Base-by-base conservation (phyloP, 2,329 filamentous ascomycete species). In the Fusarium concolor region DNA sequence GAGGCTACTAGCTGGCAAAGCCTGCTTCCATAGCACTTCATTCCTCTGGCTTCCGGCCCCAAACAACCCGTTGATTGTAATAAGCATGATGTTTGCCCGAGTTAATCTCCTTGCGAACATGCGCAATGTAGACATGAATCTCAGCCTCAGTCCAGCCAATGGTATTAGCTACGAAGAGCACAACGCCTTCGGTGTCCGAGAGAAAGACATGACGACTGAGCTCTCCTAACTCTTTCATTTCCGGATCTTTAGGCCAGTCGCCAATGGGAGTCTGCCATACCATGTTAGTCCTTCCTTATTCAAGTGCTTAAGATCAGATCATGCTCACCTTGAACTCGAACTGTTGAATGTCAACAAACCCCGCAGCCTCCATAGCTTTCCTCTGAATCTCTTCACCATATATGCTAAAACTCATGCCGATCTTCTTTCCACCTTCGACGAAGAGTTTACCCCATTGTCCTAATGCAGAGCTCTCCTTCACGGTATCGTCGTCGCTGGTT, bases 81-180 rank as follows among this genome's bases (percentile, higher is more conserved):
- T 62, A 62, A 2, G 58, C 45, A 31, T 62, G 58, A 0, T 55
- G 28, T 5, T 62, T 62, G 0, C 58, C 58, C 0, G 58, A 62
- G 2, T 62, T 14, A 14, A 62, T 42, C 28, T 62, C 58, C 10
- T 15, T 28, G 3, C 58, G 57, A 18, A 33, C 46, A 18, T 62
- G 58, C 4, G 58, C 58, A 26, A 62, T 46, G 14, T 20, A 62
- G 6, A 62, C 46, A 6, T 62, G 58, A 1, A 62, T 45, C 14
- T 62, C 46, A 0, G 56, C 35, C 14, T 61, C 58, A 2, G 28
- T 24, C 58, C 58, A 62, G 2, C 58, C 58, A 4, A 62, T 62
- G 0, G 58, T 62, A 4, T 62, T 62, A 0, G 58, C 58, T 2
- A 62, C 58, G 14, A 62, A 62, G 10, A 62, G 56, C 14, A 62